These are phyloP conservation scores for Passalora sequoiae DNA, from an alignment of 2,329 filamentous ascomycete genomes.

Conservation along the genomic window DNA sequence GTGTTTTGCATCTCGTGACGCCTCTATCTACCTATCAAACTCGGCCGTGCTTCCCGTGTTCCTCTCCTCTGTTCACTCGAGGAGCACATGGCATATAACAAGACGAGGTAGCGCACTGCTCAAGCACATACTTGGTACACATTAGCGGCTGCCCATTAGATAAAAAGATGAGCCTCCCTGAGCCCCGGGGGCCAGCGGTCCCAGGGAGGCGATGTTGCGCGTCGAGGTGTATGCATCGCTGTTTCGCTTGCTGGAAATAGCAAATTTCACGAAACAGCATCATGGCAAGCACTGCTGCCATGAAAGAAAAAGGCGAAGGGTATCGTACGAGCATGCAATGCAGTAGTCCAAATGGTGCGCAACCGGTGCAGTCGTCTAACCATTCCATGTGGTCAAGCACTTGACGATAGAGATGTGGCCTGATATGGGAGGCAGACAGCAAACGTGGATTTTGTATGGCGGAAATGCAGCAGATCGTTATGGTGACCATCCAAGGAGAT, in stretches of 20 bases:
- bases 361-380: not conserved
- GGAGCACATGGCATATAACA: too few relatives aligned
- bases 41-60: too few relatives aligned
- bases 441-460: not conserved
- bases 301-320: constrained; percentile 5
- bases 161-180: constrained; percentile 2
- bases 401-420: constrained; percentile 2
- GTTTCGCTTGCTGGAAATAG: not conserved
- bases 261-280: not conserved
- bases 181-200: constrained; percentile 3
- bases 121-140: constrained; percentile 11
- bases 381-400: constrained; percentile 4
- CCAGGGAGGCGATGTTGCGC: not conserved
- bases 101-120: too few relatives aligned
- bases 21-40: too few relatives aligned
- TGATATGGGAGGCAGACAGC: not conserved
- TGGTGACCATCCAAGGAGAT: constrained; percentile 1
- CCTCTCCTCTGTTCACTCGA: too few relatives aligned
- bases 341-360: constrained; percentile 6
- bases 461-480: constrained; percentile 1
- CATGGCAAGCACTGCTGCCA: not conserved
- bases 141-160: constrained; percentile 15
- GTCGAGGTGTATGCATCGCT: not conserved
- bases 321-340: constrained; percentile 8
- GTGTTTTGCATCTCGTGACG: too few relatives aligned